These are phyloP conservation scores for Erysimum cheiri DNA, from an alignment of 441 rosid species.

Conservation along the genomic window DNA sequence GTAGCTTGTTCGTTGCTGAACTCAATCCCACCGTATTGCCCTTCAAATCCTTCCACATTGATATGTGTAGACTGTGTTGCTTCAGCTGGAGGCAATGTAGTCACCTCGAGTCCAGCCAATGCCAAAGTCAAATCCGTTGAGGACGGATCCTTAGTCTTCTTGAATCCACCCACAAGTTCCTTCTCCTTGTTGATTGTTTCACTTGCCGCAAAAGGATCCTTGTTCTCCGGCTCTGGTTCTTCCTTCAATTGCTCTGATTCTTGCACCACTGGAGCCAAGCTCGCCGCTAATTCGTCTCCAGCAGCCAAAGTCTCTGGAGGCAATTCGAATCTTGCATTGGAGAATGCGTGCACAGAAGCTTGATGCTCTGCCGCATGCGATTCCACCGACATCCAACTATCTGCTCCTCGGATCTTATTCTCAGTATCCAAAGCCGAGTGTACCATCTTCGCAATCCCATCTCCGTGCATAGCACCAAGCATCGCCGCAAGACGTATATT, in stretches of 20 bases:
- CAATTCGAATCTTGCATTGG: conserved; percentile 65
- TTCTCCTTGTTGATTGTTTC: conserved; percentile 71
- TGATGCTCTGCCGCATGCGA: conserved; percentile 68
- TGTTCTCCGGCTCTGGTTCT: conserved; percentile 54
- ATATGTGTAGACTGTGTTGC: conserved; percentile 92
- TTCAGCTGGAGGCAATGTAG: conserved; percentile 93
- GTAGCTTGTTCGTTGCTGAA: conserved; percentile 85
- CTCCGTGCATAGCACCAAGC: conserved; percentile 94
- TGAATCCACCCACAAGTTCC: conserved; percentile 81
- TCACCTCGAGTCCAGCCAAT: conserved; percentile 83
- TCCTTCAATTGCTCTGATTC: conserved; percentile 61
- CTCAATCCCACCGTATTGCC: conserved; percentile 91
- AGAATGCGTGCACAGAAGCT: conserved; percentile 65
- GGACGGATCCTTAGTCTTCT: conserved; percentile 79
- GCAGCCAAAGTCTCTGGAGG: conserved; percentile 82
- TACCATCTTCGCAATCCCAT: conserved; percentile 94
- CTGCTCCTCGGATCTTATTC: conserved; percentile 89
- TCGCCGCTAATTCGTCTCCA: conserved; percentile 78
- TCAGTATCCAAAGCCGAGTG: conserved; percentile 90
- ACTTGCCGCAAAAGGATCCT: conserved; percentile 92
- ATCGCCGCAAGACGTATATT: conserved; percentile 86
- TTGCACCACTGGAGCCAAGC: conserved; percentile 56
- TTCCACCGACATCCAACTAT: conserved; percentile 68
- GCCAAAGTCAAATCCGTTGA: conserved; percentile 75
- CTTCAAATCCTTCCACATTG: conserved; percentile 92